Evolutionary conservation across 495 filamentous ascomycete species (phyloP), one percentile per base, ranked within the genome.

Genomic region (Amniculicola lignicola): DNA sequence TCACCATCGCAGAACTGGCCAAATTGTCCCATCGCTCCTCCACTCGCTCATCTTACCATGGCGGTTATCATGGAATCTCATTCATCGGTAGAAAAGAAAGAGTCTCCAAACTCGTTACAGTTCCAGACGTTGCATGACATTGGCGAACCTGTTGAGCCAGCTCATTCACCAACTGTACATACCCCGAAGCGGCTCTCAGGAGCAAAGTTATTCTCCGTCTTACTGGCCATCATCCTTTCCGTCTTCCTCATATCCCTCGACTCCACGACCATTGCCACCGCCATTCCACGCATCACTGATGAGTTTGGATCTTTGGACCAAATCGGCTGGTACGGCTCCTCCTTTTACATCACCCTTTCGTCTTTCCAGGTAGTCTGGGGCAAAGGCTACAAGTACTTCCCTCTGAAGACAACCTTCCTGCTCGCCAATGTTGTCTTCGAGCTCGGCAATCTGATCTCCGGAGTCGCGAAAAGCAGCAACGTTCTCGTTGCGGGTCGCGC

Each of bases 221-320:
- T 41, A 10, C 38, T 41, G 18, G 38, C 38, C 38, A 18, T 41
- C 38, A 41, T 41, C 38, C 38, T 41, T 6, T 41, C 38, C 9
- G 38, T 41, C 38, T 41, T 41, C 16, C 38, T 41, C 38, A 41
- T 16, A 19, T 41, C 38, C 7, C 38, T 41, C 38, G 38, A 41
- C 38, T 41, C 38, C 38, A 65, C 36, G 14, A 55, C 53, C 29
- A 27, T 55, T 11, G 51, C 37, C 43, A 51, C 43, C 44, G 54
- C 54, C 12, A 37, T 54, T 33, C 54, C 54, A 16, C 3, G 22
- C 2, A 51, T 58, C n/a, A 52, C 54, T 16, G 31, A 46, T 47
- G 51, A 54, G 18, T 58, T 58, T 38, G 15, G 39, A 15, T 42
- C 35, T 21, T 15, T 58, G 4, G 22, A 36, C 19, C 18, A 58